Evolutionary conservation across 164 flowering plant genomes (phyloP).

Genomic region (Tinospora cordifolia): DNA sequence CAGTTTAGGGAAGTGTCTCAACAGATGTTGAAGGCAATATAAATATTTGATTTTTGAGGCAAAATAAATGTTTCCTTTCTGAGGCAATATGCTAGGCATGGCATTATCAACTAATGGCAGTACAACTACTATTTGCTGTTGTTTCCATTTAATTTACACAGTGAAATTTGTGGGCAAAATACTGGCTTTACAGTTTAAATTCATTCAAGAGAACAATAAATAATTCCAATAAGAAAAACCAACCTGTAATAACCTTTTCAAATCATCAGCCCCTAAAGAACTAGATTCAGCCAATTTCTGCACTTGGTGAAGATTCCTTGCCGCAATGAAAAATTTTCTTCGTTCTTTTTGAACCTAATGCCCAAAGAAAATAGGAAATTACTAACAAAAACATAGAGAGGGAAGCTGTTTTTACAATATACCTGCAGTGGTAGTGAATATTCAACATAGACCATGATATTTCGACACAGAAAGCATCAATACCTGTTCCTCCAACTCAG

Average conservation of each 20-base stretch:
- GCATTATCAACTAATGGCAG: not conserved
- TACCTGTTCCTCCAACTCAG: constrained; percentile 78
- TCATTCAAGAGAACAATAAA: not conserved
- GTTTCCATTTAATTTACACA: too few relatives aligned
- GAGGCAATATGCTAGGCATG: too few relatives aligned
- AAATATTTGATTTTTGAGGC: too few relatives aligned
- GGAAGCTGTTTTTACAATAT: not conserved
- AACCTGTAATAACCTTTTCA: constrained; percentile 18
- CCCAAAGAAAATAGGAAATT: not conserved
- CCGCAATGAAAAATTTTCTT: constrained; percentile 21
- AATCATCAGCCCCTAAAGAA: constrained; percentile 13
- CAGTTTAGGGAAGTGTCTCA: too few relatives aligned
- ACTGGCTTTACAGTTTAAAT: not conserved
- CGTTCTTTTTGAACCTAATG: constrained; percentile 43
- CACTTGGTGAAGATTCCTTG: constrained; percentile 17
- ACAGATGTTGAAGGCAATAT: too few relatives aligned
- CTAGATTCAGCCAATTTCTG: constrained; percentile 25
- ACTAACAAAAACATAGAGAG: not conserved
- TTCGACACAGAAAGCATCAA: not conserved
- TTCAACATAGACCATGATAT: not conserved
- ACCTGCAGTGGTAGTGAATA: not conserved
- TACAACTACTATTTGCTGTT: too few relatives aligned
- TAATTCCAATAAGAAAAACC: not conserved
- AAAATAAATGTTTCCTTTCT: too few relatives aligned
- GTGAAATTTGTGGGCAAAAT: not conserved